These are phyloP conservation scores for Alternaria alternata DNA, from an alignment of 2,329 filamentous ascomycete genomes.

Conservation along the genomic window DNA sequence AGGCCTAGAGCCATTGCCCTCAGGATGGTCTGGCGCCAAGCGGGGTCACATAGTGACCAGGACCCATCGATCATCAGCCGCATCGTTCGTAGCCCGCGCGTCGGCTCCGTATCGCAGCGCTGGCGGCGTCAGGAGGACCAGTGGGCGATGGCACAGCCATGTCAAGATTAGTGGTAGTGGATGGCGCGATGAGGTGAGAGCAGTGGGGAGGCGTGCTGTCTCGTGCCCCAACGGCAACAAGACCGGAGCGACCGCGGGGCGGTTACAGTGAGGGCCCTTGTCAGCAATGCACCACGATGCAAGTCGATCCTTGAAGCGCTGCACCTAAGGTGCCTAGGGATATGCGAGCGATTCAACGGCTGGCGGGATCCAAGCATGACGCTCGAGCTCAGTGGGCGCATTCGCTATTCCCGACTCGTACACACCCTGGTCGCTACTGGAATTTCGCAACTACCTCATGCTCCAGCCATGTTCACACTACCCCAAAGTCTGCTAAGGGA, in stretches of 20 bases:
- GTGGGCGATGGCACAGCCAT: slow-evolving; percentile 14
- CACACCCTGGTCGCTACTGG: slow-evolving; percentile 41
- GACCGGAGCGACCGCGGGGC: slow-evolving; percentile 36
- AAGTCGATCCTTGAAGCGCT: slow-evolving; percentile 49
- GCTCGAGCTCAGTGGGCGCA: slow-evolving; percentile 45
- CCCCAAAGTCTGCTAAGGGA: slow-evolving; percentile 53
- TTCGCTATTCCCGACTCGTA: slow-evolving; percentile 41
- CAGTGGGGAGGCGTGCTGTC: slow-evolving; percentile 26
- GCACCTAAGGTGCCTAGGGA: slow-evolving; percentile 42
- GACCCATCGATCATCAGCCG: slow-evolving; percentile 50
- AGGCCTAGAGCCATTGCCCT: slow-evolving; percentile 50
- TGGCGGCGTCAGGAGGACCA: slow-evolving; percentile 28
- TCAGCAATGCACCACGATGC: slow-evolving; percentile 30
- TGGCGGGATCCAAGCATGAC: slow-evolving; percentile 52
- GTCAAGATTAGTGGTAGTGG: slow-evolving; percentile 4
- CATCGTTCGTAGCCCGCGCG: slow-evolving; percentile 39
- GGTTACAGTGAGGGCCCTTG: slow-evolving; percentile 30
- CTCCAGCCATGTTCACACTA: slow-evolving; percentile 52
- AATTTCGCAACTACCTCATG: slow-evolving; percentile 52
- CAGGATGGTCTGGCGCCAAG: slow-evolving; percentile 50
- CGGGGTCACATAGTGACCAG: slow-evolving; percentile 45
- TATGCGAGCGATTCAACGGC: slow-evolving; percentile 52
- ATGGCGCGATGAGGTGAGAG: slow-evolving; percentile 34
- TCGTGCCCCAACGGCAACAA: slow-evolving; percentile 35
- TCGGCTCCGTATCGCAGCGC: slow-evolving; percentile 28